These are phyloP conservation scores for Fraxinus baroniana DNA, from an alignment of 305 asterid species.

Conservation along the genomic window DNA sequence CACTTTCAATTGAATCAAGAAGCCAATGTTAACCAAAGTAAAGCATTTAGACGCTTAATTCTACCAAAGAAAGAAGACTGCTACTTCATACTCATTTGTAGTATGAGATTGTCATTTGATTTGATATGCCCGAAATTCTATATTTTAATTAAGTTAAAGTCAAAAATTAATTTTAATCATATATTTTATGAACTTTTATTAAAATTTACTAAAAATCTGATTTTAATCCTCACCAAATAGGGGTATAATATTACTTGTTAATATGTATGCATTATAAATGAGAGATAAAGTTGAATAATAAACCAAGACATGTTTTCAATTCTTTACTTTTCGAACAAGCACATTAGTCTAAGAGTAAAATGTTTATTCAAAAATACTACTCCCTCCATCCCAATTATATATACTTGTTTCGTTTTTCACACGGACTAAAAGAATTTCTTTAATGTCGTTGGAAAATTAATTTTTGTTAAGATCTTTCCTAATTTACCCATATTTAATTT, in stretches of 20 bases:
- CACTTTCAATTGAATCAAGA: conserved; percentile 37
- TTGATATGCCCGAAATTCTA: neutral
- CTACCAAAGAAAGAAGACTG: neutral
- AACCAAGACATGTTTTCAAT: neutral
- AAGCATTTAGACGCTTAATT: neutral
- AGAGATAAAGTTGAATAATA: too few relatives aligned
- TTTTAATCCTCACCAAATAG: too few relatives aligned
- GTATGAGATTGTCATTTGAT: neutral
- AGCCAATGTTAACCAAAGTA: neutral
- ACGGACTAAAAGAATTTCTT: too few relatives aligned
- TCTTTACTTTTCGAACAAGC: neutral
- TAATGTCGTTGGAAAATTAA: too few relatives aligned
- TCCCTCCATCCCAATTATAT: too few relatives aligned
- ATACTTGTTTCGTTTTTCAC: too few relatives aligned
- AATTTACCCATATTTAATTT: too few relatives aligned
- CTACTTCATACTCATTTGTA: neutral
- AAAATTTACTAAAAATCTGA: too few relatives aligned
- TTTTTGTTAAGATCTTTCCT: too few relatives aligned
- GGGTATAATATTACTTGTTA: neutral
- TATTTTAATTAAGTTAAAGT: too few relatives aligned
- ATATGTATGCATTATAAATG: neutral
- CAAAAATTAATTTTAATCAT: too few relatives aligned
- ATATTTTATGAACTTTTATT: too few relatives aligned
- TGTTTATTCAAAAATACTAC: neutral
- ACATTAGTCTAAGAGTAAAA: neutral